phyloP scores from a whole-genome alignment of 176 grass and related monocot species.

The Saccharum officinarum region DNA sequence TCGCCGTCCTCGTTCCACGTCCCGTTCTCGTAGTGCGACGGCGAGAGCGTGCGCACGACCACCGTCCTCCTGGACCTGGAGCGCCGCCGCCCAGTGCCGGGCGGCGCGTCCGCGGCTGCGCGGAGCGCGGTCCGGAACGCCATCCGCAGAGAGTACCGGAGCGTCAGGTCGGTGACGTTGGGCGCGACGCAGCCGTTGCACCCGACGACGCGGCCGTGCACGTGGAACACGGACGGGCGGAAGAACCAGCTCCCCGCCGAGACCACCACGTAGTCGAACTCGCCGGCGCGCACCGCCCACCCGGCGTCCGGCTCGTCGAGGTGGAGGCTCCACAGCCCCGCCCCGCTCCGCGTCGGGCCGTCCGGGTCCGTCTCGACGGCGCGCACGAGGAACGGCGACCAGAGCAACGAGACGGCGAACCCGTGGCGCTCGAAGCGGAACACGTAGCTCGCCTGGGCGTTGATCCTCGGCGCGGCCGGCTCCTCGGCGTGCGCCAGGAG shows the following conservation, averaged over 20 bases:
- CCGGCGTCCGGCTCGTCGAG: conserved; percentile 47
- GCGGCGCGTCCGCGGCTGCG: neutral
- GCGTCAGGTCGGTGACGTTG: conserved; percentile 51
- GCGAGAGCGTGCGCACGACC: conserved; percentile 51
- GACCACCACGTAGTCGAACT: conserved; percentile 54
- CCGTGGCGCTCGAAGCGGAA: conserved; percentile 31
- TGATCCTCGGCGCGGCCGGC: neutral
- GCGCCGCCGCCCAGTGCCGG: neutral
- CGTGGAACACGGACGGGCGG: conserved; percentile 46
- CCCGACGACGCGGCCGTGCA: conserved; percentile 37
- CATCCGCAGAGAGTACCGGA: conserved; percentile 29
- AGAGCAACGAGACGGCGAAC: conserved; percentile 44
- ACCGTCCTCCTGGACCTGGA: conserved; percentile 19
- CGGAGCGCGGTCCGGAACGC: conserved; percentile 48
- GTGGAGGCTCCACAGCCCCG: conserved; percentile 46
- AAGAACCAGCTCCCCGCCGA: conserved; percentile 65
- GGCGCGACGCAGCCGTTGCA: conserved; percentile 40
- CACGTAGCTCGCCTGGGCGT: neutral
- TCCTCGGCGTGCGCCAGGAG: conserved; percentile 39
- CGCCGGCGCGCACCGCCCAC: conserved; percentile 13
- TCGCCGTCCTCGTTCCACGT: conserved; percentile 45
- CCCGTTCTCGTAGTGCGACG: conserved; percentile 69
- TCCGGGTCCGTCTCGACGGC: conserved; percentile 35
- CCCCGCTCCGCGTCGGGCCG: neutral
- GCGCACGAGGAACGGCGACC: conserved; percentile 59